A percentile compares a stretch with the other conserved stretches of the same genome.
phyloP scores from a whole-genome alignment of 2,329 filamentous ascomycete species.

The Byssothecium circinans region DNA sequence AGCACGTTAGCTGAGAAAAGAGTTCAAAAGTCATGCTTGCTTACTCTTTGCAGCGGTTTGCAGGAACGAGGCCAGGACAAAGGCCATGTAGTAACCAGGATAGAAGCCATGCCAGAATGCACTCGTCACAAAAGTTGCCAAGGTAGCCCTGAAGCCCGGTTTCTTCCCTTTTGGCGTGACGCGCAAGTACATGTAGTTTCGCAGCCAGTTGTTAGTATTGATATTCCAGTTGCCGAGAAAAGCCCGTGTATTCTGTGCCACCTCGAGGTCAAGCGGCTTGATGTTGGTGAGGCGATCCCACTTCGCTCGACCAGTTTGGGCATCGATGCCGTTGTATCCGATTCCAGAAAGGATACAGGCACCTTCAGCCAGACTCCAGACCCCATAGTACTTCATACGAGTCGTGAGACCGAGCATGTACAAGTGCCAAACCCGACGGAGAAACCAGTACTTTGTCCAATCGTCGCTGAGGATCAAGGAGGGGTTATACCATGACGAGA shows the following conservation, averaged over 20 bases:
- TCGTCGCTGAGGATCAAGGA: slow-evolving; percentile 65
- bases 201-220: slow-evolving; percentile 95
- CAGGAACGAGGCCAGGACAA: slow-evolving; percentile 85
- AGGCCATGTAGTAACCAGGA: slow-evolving; percentile 91
- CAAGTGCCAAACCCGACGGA: slow-evolving; percentile 74
- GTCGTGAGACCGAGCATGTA: slow-evolving; percentile 82
- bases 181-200: slow-evolving; percentile 92
- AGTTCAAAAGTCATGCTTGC: slow-evolving; percentile 39
- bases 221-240: slow-evolving; percentile 97
- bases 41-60: slow-evolving; percentile 93
- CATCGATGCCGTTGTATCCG: slow-evolving; percentile 91
- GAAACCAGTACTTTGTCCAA: slow-evolving; percentile 68
- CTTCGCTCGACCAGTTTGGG: slow-evolving; percentile 77
- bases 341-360: slow-evolving; percentile 91
- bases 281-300: slow-evolving; percentile 94
- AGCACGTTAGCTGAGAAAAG: slow-evolving; percentile 6
- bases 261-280: slow-evolving; percentile 80
- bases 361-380: slow-evolving; percentile 91
- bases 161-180: slow-evolving; percentile 96
- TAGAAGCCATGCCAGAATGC: slow-evolving; percentile 99
- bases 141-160: slow-evolving; percentile 89
- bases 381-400: slow-evolving; percentile 93
- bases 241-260: slow-evolving; percentile 88
- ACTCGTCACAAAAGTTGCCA: slow-evolving; percentile 92
- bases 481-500: slow-evolving; percentile 68